These are phyloP conservation scores for Raddia distichophylla DNA, from an alignment of 176 grass and related monocot species.

Conservation along the genomic window DNA sequence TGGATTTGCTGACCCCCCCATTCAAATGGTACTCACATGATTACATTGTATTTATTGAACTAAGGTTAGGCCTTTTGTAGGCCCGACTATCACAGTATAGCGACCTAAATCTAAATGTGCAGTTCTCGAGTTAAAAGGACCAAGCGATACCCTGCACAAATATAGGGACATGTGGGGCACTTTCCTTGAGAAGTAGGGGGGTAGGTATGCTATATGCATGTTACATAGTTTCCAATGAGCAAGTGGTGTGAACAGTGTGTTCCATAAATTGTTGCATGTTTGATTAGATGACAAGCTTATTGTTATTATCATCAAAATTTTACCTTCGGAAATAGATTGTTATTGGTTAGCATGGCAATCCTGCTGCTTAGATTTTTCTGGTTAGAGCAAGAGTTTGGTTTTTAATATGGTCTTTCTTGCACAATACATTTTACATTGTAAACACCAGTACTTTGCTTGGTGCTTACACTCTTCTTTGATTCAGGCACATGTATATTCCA, in stretches of 20 bases:
- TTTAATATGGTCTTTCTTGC: conserved; percentile 16
- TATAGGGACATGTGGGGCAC: not conserved
- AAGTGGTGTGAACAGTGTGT: not conserved
- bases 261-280: not conserved
- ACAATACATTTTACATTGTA: conserved; percentile 3
- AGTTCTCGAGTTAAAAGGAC: not conserved
- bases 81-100: not conserved
- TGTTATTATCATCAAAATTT: not conserved
- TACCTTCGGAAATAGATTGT: not conserved
- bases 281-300: not conserved
- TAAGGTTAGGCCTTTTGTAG: not conserved
- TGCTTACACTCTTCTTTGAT: conserved; percentile 41
- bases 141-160: not conserved
- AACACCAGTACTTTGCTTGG: conserved; percentile 37
- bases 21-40: not conserved
- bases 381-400: not conserved
- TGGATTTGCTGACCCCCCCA: not conserved
- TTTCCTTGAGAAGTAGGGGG: not conserved
- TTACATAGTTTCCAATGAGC: not conserved
- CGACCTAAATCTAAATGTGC: not conserved
- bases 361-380: not conserved
- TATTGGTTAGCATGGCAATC: not conserved
- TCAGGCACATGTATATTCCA: conserved; percentile 96
- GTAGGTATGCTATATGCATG: not conserved
- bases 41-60: not conserved